A percentile compares a stretch with the other conserved stretches of the same genome.
These are phyloP conservation scores for Xylaria arbuscula DNA, from an alignment of 2,329 filamentous ascomycete genomes.

Conservation along the genomic window DNA sequence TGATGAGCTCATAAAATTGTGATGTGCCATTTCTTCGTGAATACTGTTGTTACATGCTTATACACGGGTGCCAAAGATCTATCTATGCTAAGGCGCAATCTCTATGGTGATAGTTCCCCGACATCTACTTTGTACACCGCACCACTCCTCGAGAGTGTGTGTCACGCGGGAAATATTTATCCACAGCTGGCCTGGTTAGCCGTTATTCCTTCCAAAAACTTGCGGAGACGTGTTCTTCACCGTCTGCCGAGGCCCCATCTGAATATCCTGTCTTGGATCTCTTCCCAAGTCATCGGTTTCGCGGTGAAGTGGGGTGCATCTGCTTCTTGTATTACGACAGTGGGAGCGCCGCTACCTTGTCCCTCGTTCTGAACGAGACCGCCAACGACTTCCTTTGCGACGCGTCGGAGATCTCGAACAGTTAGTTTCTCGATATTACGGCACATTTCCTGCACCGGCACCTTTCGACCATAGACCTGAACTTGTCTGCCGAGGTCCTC, in stretches of 20 bases:
- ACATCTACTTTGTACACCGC: conserved; percentile 25
- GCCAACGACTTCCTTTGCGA: conserved; percentile 81
- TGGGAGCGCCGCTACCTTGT: conserved; percentile 85
- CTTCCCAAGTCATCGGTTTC: conserved; percentile 81
- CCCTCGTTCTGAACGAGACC: conserved; percentile 81
- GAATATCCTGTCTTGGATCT: conserved; percentile 88
- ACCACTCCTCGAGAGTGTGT: conserved; percentile 22
- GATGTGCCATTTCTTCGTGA: conserved; percentile 33
- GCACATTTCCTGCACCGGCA: conserved; percentile 95
- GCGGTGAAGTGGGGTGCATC: conserved; percentile 76
- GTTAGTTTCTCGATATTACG: conserved; percentile 84
- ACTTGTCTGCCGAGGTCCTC: conserved; percentile 96
- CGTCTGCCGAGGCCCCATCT: conserved; percentile 82
- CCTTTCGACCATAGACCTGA: conserved; percentile 93
- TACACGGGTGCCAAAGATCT: conserved; percentile 27
- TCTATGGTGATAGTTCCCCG: conserved; percentile 5
- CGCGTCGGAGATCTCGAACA: conserved; percentile 81
- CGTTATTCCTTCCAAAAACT: conserved; percentile 11
- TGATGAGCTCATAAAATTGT: conserved; percentile 18
- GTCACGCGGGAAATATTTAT: conserved; percentile 1
- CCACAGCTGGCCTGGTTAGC: conserved; percentile 13
- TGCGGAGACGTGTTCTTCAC: conserved; percentile 37
- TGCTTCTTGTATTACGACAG: conserved; percentile 93
- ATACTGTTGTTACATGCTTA: conserved; percentile 36
- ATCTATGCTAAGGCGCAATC: conserved; percentile 10